Conservation (phyloP, 495 filamentous ascomycete genomes). For the Penicillium bialowiezense region DNA sequence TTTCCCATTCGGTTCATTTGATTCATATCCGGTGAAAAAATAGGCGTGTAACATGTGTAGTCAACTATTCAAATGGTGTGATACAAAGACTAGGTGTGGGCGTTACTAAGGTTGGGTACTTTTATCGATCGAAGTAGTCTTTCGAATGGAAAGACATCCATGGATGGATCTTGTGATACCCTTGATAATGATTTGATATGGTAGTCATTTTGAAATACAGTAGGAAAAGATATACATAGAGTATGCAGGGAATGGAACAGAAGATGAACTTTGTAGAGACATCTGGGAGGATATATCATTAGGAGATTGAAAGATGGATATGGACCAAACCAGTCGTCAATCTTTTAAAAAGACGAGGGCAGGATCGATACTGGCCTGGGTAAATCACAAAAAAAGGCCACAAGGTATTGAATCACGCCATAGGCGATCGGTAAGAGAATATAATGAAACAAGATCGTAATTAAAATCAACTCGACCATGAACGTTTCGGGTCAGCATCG, state of each 20-base stretch:
- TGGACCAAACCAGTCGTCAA: neutral
- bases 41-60: too few species aligned
- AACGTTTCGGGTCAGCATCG: slow-evolving; percentile 6
- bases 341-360: neutral
- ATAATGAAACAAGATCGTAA: slow-evolving; percentile 5
- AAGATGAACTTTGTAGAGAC: neutral
- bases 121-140: too few species aligned
- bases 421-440: neutral
- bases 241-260: slow-evolving; percentile 18
- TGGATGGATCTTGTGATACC: too few species aligned
- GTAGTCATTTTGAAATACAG: too few species aligned
- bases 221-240: neutral
- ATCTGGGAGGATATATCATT: neutral
- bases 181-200: too few species aligned
- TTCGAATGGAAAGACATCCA: too few species aligned
- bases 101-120: too few species aligned
- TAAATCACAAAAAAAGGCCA: slow-evolving; percentile 9
- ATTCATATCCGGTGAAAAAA: too few species aligned
- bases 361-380: neutral
- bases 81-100: too few species aligned
- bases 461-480: neutral
- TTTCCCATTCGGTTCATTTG: neutral
- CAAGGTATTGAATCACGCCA: slow-evolving; percentile 5
- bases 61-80: too few species aligned
- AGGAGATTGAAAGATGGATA: neutral